phyloP scores from a whole-genome alignment of 1,139 yeast species.

The Geotrichum fermentans region DNA sequence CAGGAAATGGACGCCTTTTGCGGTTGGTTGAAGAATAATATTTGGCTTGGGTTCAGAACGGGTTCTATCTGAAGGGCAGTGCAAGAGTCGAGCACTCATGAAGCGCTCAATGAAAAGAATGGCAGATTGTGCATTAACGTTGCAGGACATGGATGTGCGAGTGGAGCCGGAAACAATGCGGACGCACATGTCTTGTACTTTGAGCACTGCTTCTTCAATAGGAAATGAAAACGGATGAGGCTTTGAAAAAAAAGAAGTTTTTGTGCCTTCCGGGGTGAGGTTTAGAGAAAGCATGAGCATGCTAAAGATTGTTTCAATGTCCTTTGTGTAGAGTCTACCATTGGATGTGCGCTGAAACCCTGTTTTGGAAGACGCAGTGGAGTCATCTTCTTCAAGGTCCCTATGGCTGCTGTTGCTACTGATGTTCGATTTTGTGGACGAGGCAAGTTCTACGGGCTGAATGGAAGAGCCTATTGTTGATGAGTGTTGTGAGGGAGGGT shows the following conservation, averaged over 20 bases:
- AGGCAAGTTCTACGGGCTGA: neutral
- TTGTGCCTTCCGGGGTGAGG: slow-evolving; percentile 37
- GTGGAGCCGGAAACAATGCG: slow-evolving; percentile 43
- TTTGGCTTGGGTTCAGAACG: slow-evolving; percentile 22
- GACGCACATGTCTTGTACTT: slow-evolving; percentile 49
- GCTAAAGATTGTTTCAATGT: slow-evolving; percentile 30
- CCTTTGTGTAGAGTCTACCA: slow-evolving; percentile 16
- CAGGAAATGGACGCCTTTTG: slow-evolving; percentile 78
- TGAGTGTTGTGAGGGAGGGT: no score
- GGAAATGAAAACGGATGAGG: slow-evolving; percentile 52
- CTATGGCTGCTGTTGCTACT: neutral
- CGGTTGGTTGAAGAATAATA: slow-evolving; percentile 67
- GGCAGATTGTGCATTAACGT: slow-evolving; percentile 53
- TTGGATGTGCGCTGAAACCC: slow-evolving; percentile 13
- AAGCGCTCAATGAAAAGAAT: slow-evolving; percentile 49
- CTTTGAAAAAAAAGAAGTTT: slow-evolving; percentile 19
- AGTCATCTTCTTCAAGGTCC: neutral
- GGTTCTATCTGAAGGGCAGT: slow-evolving; percentile 65
- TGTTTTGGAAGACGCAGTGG: neutral
- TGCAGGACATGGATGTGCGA: slow-evolving; percentile 56
- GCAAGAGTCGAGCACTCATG: slow-evolving; percentile 63
- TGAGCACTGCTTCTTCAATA: slow-evolving; percentile 47
- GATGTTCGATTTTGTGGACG: neutral
- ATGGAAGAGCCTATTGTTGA: no score
- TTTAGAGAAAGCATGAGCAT: slow-evolving; percentile 50